Base-by-base conservation (phyloP, 768 basidiomycete genomes). In the Suillus variegatus region DNA sequence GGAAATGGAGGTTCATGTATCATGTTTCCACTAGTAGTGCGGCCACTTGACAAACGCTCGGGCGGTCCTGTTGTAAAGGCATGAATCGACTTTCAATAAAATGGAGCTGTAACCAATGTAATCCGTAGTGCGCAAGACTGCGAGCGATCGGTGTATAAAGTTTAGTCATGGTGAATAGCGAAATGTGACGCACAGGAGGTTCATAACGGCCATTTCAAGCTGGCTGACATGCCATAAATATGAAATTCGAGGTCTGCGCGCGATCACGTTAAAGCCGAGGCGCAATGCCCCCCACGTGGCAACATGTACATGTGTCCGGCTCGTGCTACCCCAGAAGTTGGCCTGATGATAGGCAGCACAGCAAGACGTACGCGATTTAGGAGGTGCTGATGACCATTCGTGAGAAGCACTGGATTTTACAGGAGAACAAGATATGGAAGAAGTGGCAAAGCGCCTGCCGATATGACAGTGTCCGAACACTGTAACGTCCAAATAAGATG, bases 161-260 rank as follows among this genome's bases (percentile, higher is more conserved):
- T 35, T 9, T 12, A 13, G 10, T 20, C 18, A 20, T 55, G 54
- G 54, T 55, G 12, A 55, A 36, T 55, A 13, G 6, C 12, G 10
- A 55, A 5, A 55, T 55, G 32, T 55, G 20, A 55, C 54, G 20
- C 54, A 55, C 54, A 55, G 54, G 54, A 55, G 10, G 12, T 55
- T 55, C 54, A 55, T 35, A n/a, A 36, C 54, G 54, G 54, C 32
- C 54, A 55, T 55, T 55, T 12, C 36, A 38, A 38, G 36, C 10
- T 38, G 36, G 36, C 36, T 9, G 20, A 35, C 54, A 55, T 55
- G 35, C 54, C 35, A 55, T 32, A 35, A 55, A 35, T 35, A 6
- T 13, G 54, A 55, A 55, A 55, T 55, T 10, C 0, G 54, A 13
- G 20, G 12, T 55, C 35, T 55, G 32, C 35, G 32, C 54, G 54